A percentile compares a stretch with the other conserved stretches of the same genome.
phyloP scores from a whole-genome alignment of 2,329 filamentous ascomycete species.

The Fusarium duplospermum region DNA sequence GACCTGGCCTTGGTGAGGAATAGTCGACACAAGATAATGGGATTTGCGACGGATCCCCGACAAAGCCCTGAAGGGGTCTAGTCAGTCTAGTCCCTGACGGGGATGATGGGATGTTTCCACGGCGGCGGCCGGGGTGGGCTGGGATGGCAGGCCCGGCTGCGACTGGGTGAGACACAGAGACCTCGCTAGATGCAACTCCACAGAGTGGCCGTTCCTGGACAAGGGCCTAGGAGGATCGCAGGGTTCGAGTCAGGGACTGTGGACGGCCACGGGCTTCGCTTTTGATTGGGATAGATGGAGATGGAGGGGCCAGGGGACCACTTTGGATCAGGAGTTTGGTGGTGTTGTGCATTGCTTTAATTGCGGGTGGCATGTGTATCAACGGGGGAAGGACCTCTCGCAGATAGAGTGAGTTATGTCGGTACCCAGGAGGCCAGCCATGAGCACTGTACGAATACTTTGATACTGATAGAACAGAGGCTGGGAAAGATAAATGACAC shows the following conservation, averaged over 20 bases:
- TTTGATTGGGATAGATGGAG: constrained; percentile 29
- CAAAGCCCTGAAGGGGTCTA: constrained; percentile 31
- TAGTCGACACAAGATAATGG: constrained; percentile 16
- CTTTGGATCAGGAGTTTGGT: constrained; percentile 39
- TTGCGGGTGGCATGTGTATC: constrained; percentile 23
- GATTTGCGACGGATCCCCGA: constrained; percentile 37
- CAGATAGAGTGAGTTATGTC: neutral
- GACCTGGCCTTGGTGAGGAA: neutral
- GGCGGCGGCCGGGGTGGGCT: constrained; percentile 32
- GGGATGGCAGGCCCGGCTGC: constrained; percentile 25
- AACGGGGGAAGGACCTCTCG: neutral
- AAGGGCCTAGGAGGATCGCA: constrained; percentile 32
- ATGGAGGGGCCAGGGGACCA: constrained; percentile 3
- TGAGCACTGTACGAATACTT: neutral
- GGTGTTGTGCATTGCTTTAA: constrained; percentile 40
- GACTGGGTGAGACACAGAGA: constrained; percentile 28
- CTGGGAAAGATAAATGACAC: neutral
- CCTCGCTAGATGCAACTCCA: constrained; percentile 32
- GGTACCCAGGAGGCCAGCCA: neutral
- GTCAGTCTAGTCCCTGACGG: constrained; percentile 34
- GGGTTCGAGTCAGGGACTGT: constrained; percentile 44
- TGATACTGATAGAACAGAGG: neutral
- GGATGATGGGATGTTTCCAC: constrained; percentile 41
- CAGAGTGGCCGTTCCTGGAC: constrained; percentile 42
- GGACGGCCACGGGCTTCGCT: constrained; percentile 24